Percentiles rank a stretch among this genome's conserved stretches.
These are phyloP conservation scores for Noccaea bulbosa DNA, from an alignment of 345 rosid genomes.

Conservation along the genomic window DNA sequence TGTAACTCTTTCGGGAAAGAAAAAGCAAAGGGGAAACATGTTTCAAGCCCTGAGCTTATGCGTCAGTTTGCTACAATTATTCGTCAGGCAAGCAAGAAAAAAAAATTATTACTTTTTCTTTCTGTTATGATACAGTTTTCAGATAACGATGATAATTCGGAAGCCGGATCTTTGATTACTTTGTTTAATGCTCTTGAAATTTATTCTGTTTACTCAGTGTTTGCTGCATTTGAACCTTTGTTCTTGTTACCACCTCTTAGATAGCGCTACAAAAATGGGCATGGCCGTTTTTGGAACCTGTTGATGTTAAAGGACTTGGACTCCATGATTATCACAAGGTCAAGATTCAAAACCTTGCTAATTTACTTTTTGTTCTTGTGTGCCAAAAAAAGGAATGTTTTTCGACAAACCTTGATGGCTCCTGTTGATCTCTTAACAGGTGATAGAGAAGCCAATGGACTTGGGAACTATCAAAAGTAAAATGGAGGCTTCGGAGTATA, in stretches of 20 bases:
- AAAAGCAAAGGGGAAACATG: slow-evolving; percentile 58
- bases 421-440: slow-evolving; percentile 46
- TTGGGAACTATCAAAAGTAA: slow-evolving; percentile 67
- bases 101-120: background rate
- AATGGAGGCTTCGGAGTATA: slow-evolving; percentile 69
- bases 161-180: slow-evolving; percentile 14
- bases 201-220: slow-evolving; percentile 5
- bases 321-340: slow-evolving; percentile 80
- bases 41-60: slow-evolving; percentile 57
- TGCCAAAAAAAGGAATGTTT: background rate
- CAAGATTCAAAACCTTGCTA: slow-evolving; percentile 5
- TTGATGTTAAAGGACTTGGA: slow-evolving; percentile 74
- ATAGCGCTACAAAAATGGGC: slow-evolving; percentile 79
- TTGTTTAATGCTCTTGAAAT: background rate
- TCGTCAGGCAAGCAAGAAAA: slow-evolving; percentile 54
- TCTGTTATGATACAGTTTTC: background rate
- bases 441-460: slow-evolving; percentile 88
- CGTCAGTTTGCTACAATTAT: slow-evolving; percentile 57
- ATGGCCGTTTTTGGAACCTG: slow-evolving; percentile 75
- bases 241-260: slow-evolving; percentile 44
- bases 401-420: background rate
- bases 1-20: slow-evolving; percentile 54
- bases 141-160: background rate
- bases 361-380: background rate
- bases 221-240: slow-evolving; percentile 3